Percentiles rank a stretch among this genome's conserved stretches.
Conservation (phyloP, 352 stramenopile genomes). For the Pythium monospermum region DNA sequence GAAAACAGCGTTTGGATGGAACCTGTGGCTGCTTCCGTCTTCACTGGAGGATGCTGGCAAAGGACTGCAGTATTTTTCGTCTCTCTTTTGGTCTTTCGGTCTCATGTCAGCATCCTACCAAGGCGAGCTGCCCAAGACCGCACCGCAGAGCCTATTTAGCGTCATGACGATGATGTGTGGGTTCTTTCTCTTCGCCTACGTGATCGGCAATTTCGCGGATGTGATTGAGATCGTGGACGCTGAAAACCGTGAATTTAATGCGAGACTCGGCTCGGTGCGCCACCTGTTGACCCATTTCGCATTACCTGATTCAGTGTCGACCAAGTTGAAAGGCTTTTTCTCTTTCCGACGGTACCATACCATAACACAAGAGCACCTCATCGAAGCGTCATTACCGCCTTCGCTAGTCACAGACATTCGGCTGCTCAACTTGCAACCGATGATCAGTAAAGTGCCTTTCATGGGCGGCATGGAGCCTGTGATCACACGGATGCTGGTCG, state of each 20-base stretch:
- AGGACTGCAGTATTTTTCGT: constrained; percentile 26
- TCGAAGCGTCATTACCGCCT: constrained; percentile 37
- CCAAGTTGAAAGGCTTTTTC: constrained; percentile 42
- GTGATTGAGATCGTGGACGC: constrained; percentile 44
- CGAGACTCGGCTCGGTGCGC: constrained; percentile 35
- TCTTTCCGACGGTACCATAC: constrained; percentile 53
- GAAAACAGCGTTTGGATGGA: constrained; percentile 31
- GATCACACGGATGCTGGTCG: constrained; percentile 46
- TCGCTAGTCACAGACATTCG: constrained; percentile 54
- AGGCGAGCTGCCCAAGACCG: constrained; percentile 34
- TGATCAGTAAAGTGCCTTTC: constrained; percentile 57
- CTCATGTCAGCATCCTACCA: constrained; percentile 41
- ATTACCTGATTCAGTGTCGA: constrained; percentile 25
- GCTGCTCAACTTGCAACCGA: constrained; percentile 36
- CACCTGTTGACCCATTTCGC: constrained; percentile 41
- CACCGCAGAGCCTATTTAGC: constrained; percentile 30
- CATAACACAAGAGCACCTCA: constrained; percentile 46
- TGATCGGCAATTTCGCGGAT: constrained; percentile 46
- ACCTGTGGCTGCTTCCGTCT: constrained; percentile 32
- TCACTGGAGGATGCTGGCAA: constrained; percentile 19
- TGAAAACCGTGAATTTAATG: constrained; percentile 52
- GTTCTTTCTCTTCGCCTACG: constrained; percentile 49
- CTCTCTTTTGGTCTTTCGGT: constrained; percentile 37
- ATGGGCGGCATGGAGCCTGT: constrained; percentile 35
- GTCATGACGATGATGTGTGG: constrained; percentile 36